Evolutionary conservation across 176 grass and related monocot genomes (phyloP).

Genomic region (Eleusine coracana): DNA sequence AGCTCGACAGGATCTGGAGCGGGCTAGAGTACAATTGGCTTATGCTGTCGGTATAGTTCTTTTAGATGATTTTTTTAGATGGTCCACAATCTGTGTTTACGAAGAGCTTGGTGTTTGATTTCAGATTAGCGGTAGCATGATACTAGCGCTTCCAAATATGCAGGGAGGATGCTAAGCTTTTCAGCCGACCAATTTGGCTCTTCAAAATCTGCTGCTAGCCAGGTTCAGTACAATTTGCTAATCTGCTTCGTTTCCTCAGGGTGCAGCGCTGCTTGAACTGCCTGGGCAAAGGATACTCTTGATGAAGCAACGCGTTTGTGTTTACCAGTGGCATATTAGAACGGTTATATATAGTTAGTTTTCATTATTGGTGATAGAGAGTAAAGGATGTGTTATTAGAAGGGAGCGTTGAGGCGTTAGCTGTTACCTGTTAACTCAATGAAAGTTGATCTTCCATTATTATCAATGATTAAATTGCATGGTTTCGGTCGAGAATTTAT

Average conservation of each 20-base stretch:
- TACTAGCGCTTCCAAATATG: neutral
- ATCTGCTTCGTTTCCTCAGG: no score
- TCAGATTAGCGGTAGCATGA: neutral
- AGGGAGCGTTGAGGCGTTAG: neutral
- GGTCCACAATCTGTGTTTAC: neutral
- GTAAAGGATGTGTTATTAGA: neutral
- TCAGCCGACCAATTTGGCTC: neutral
- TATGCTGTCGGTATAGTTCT: neutral
- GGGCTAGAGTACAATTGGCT: neutral
- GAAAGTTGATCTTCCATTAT: neutral
- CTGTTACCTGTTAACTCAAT: neutral
- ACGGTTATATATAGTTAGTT: neutral
- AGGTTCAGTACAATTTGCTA: no score
- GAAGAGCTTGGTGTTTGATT: neutral
- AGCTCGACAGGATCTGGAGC: neutral
- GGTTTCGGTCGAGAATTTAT: neutral
- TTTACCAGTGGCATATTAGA: neutral
- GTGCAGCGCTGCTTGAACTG: slow-evolving; percentile 89
- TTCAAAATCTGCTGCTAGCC: neutral
- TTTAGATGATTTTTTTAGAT: neutral
- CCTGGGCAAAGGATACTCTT: slow-evolving; percentile 71
- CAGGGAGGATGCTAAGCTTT: neutral
- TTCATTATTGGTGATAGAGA: neutral
- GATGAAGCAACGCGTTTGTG: neutral
- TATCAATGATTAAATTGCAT: neutral